Evolutionary conservation across 805 yeast genomes (phyloP).

Genomic region (Suhomyces sp.): DNA sequence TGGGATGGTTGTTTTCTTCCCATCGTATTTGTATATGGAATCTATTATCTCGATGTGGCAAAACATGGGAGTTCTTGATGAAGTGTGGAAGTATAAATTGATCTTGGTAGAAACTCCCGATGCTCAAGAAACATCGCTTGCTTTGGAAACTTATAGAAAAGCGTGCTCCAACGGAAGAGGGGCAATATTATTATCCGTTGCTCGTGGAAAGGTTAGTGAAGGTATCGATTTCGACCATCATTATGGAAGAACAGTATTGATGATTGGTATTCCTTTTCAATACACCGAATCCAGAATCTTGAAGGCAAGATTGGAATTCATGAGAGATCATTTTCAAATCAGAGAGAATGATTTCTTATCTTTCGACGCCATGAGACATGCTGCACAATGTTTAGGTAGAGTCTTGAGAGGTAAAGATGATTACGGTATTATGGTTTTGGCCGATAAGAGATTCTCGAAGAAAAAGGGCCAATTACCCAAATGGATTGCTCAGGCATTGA

Average conservation of each 20-base stretch:
- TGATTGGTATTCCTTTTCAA: conserved; percentile 99
- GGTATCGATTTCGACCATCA: conserved; percentile 99
- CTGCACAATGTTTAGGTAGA: conserved; percentile 97
- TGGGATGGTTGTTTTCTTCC: conserved; percentile 97
- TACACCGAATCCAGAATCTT: conserved; percentile 95
- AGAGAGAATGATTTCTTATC: conserved; percentile 92
- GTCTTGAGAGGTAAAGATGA: conserved; percentile 97
- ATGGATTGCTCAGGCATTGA: conserved; percentile 93
- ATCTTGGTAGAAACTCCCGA: conserved; percentile 98
- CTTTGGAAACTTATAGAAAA: conserved; percentile 89
- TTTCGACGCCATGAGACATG: conserved; percentile 99
- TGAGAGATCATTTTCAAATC: conserved; percentile 89
- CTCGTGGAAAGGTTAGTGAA: conserved; percentile 98
- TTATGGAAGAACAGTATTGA: conserved; percentile 93
- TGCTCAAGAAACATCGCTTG: conserved; percentile 96
- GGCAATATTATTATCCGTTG: conserved; percentile 92
- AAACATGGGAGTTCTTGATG: conserved; percentile 95
- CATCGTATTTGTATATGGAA: conserved; percentile 96
- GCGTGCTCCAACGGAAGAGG: conserved; percentile 98
- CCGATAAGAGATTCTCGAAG: conserved; percentile 87
- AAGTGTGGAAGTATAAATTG: conserved; percentile 96
- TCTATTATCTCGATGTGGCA: conserved; percentile 99
- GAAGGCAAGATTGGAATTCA: conserved; percentile 90
- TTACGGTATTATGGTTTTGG: conserved; percentile 97
- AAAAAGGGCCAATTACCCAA: conserved; percentile 89